Conservation (phyloP, 805 yeast genomes). For the Metschnikowia baotianmanensis region DNA sequence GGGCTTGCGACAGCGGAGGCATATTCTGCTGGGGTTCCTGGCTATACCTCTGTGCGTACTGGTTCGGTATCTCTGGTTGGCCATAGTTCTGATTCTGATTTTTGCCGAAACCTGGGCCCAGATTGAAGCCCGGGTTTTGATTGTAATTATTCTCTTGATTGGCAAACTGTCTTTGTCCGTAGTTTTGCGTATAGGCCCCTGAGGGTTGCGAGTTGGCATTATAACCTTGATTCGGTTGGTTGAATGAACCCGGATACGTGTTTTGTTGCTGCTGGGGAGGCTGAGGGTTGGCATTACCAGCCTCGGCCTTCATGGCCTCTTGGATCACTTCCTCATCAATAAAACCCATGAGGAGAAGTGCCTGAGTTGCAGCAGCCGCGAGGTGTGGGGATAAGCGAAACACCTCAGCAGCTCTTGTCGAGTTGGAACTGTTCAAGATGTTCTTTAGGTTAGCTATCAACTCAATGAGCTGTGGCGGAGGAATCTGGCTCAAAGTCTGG, state of each 20-base stretch:
- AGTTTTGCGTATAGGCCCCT: constrained; percentile 6
- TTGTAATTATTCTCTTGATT: neutral
- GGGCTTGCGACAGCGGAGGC: constrained; percentile 14
- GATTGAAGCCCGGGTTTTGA: constrained; percentile 1
- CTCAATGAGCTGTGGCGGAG: constrained; percentile 71
- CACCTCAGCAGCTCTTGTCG: constrained; percentile 51
- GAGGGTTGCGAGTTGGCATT: neutral
- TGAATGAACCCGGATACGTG: constrained; percentile 1
- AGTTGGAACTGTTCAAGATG: constrained; percentile 49
- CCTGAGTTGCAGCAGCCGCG: constrained; percentile 70
- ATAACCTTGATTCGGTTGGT: constrained; percentile 2
- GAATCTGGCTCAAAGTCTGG: constrained; percentile 57
- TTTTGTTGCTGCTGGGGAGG: constrained; percentile 14
- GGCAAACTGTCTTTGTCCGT: constrained; percentile 5
- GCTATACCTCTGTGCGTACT: constrained; percentile 3
- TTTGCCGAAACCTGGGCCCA: constrained; percentile 16
- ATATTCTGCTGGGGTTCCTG: neutral
- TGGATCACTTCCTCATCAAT: constrained; percentile 67
- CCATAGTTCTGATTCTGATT: constrained; percentile 8
- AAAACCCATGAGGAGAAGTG: constrained; percentile 72
- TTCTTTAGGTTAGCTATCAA: constrained; percentile 64
- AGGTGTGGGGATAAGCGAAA: constrained; percentile 53
- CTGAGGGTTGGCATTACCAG: constrained; percentile 12
- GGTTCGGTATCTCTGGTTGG: neutral
- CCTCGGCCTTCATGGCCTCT: constrained; percentile 44